Base-by-base conservation (phyloP, 345 rosid species). In the Eucalyptus erythrocorys region DNA sequence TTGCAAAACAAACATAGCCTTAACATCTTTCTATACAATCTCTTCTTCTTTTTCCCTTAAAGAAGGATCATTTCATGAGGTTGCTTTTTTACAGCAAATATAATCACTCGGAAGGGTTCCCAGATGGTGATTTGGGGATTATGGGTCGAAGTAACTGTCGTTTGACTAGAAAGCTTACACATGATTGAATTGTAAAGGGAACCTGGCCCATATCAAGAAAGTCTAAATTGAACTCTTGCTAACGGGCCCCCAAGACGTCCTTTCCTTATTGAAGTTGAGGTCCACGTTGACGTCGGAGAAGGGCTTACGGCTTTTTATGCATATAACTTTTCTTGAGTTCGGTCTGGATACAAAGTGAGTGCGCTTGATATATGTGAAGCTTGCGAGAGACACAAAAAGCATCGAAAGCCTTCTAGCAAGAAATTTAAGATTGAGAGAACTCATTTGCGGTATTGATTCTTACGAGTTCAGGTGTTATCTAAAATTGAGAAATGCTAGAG, bases 1-100 rank as follows among this genome's bases (percentile, higher is more conserved):
- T n/a, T 0, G 0, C 1, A 6, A 64, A 64, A 64, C n/a, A 30
- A 4, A n/a, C 0, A 0, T 1, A 0, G 5, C 10, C 71, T 14
- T 30, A 14, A n/a, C n/a, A 3, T 61, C 34, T 59, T 13, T 59
- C 34, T 6, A 5, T 27, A 27, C 15, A 0, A 59, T 59, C 34
- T 59, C 68, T 51, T 59, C 7, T 27, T 11, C 2, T 59, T 59
- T 59, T 12, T 26, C 30, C 66, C 66, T 12, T 0, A 27, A 27
- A 27, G 68, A 27, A 27, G 4, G 37, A 64, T 64, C 34, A 59
- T 26, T 12, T 27, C 2, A 13, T 59, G 8, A 27, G 68, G 7
- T 27, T 3, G 68, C 68, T 27, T 27, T 5, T 13, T 30, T 64
- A n/a, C 71, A 0, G 34, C 19, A 30, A 30, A 64, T 6, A 6